Evolutionary conservation across 805 yeast species (phyloP), one percentile per base, ranked within the genome.

Genomic region (Candida koratica): DNA sequence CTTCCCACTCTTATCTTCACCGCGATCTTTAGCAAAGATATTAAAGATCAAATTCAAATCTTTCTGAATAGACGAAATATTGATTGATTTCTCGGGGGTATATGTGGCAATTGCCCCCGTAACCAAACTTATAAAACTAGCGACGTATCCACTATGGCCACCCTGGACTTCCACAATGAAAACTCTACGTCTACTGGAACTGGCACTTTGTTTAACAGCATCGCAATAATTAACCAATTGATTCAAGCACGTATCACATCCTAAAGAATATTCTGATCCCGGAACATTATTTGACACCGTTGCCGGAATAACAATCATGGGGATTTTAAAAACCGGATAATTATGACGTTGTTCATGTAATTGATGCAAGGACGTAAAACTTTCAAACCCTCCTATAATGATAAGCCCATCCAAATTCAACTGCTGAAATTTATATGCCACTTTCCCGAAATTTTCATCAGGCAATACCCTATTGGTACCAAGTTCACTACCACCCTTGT

Each of bases 101-200:
- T 84, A 84, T 0, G 85, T 75, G 4, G 82, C 84, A 41, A 75
- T 74, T 2, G 89, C 81, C 47, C 90, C 90, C 20, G 81, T 73
- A 29, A 81, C 77, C 41, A 84, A 61, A 20, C 81, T 82, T 10
- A 81, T 75, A 48, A 69, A 73, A 2, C 85, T 72, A 14, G 93
- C 88, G 48, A 84, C 75, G 55, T 72, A 84, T 34, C 94, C 94
- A 17, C 85, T 79, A 59, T 84, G 78, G 37, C 94, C 94, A 51
- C 94, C 94, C 64, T 84, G 94, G 19, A 80, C 83, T 53, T 84
- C 94, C 42, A 84, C 84, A 23, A 84, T 85, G 52, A 84, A 84
- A 11, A 80, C 83, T 58, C 93, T 71, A 51, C 83, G 75, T 69
- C 90, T 72, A 1, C 88, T 75, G 12, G 89, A 81, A 11, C 85